phyloP scores from a whole-genome alignment of 2,329 filamentous ascomycete genomes.

The Dryadomyces quercus-mongolicae region DNA sequence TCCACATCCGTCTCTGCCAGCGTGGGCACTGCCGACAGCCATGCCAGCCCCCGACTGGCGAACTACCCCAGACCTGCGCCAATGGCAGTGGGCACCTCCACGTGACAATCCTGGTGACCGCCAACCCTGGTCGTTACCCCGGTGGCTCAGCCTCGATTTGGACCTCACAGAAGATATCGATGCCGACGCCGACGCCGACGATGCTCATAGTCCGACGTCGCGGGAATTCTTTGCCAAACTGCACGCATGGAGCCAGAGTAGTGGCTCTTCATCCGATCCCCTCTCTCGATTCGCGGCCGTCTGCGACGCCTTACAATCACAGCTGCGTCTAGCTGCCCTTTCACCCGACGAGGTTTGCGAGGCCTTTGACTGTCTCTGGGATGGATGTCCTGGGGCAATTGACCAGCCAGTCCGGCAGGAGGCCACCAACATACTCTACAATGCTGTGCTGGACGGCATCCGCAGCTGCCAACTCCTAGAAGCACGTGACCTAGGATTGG shows the following conservation, averaged over 20 bases:
- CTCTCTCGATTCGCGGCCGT: conserved; percentile 2
- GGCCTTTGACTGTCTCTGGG: conserved; percentile 3
- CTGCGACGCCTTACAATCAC: conserved; percentile 8
- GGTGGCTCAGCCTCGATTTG: conserved; percentile 3
- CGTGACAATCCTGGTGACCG: conserved; percentile 11
- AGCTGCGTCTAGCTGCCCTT: conserved; percentile 9
- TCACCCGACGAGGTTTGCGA: conserved; percentile 6
- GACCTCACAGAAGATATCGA: neutral
- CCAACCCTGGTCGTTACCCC: neutral
- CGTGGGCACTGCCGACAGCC: neutral
- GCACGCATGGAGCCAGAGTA: conserved; percentile 1
- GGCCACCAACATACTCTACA: neutral
- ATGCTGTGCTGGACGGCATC: conserved; percentile 5
- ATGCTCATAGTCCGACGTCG: neutral
- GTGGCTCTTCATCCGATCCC: neutral
- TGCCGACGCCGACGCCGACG: neutral
- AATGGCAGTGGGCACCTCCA: conserved; percentile 42
- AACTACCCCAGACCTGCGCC: conserved; percentile 25
- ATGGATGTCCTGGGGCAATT: neutral
- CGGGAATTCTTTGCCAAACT: conserved; percentile 5
- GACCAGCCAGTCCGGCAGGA: neutral
- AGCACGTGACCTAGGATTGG: conserved; percentile 4
- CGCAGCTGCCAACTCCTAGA: conserved; percentile 5
- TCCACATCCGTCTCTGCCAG: conserved; percentile 9
- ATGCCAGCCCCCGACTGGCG: conserved; percentile 12